Conservation (phyloP, 805 yeast species). For the Phaffomyces opuntiae region DNA sequence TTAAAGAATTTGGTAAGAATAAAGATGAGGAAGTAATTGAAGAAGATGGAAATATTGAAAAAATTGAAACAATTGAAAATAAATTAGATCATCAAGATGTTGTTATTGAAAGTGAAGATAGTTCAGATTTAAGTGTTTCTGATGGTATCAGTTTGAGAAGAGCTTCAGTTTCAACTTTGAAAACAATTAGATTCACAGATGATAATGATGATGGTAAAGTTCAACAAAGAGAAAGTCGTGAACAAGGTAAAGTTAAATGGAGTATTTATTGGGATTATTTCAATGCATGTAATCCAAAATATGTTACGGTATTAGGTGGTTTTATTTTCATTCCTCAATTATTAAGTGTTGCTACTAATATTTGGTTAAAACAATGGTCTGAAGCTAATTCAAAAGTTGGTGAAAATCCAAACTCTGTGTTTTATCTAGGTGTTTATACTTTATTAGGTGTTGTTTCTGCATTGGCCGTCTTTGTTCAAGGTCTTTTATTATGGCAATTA, state of each 20-base stretch:
- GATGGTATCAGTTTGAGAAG: conserved; percentile 43
- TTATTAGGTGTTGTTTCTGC: conserved; percentile 68
- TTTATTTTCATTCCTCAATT: conserved; percentile 54
- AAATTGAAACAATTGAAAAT: conserved; percentile 11
- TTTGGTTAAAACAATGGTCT: conserved; percentile 98
- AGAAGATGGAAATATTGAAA: conserved; percentile 13
- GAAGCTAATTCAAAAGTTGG: conserved; percentile 72
- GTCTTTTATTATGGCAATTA: conserved; percentile 65
- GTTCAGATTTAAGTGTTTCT: conserved; percentile 25
- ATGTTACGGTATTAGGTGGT: conserved; percentile 50
- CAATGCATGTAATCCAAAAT: conserved; percentile 70
- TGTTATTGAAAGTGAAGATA: conserved; percentile 17
- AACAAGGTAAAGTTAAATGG: conserved; percentile 93
- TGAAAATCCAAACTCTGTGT: conserved; percentile 62
- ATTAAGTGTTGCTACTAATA: conserved; percentile 60
- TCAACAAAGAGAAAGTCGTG: conserved; percentile 61
- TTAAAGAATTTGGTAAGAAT: conserved; percentile 51
- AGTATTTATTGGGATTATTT: conserved; percentile 77
- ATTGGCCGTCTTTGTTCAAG: conserved; percentile 52
- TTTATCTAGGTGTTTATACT: conserved; percentile 70
- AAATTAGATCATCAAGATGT: conserved; percentile 1
- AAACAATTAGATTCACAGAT: conserved; percentile 30
- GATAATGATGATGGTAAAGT: conserved; percentile 18
- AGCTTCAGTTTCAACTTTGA: conserved; percentile 52
- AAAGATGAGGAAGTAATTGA: conserved; percentile 10